Conservation (phyloP, 192 early-diverging fungal species). For the Paraglomus occultum region DNA sequence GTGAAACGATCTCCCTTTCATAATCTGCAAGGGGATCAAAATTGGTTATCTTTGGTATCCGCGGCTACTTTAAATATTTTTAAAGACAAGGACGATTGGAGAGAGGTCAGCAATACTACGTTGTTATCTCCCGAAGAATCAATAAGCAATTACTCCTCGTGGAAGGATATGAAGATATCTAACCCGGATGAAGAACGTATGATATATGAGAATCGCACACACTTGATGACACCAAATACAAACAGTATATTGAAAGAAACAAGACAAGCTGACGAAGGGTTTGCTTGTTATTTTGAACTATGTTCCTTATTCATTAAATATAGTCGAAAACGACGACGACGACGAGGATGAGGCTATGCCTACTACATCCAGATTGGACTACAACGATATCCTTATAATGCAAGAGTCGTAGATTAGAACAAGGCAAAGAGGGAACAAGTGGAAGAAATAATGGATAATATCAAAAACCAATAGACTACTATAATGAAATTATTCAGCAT, state of each 20-base stretch:
- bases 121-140: background rate
- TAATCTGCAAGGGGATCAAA: background rate
- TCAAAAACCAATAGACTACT: too few species aligned
- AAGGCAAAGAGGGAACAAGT: too few species aligned
- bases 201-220: background rate
- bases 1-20: too few species aligned
- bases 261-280: too few species aligned
- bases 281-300: too few species aligned
- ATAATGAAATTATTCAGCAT: too few species aligned
- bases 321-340: conserved; percentile 14
- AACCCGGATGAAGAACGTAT: background rate
- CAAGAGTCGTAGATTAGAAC: too few species aligned
- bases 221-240: background rate
- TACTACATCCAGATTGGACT: background rate
- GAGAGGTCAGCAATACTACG: background rate
- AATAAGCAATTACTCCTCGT: conserved; percentile 7
- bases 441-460: too few species aligned
- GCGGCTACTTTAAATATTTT: background rate
- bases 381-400: conserved; percentile 20
- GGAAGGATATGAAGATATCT: conserved; percentile 12
- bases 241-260: background rate
- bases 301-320: background rate
- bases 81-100: conserved; percentile 3
- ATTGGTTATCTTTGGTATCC: conserved; percentile 4
- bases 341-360: background rate